Evolutionary conservation across 2,329 filamentous ascomycete genomes (phyloP).

Genomic region (Cadophora sp.): DNA sequence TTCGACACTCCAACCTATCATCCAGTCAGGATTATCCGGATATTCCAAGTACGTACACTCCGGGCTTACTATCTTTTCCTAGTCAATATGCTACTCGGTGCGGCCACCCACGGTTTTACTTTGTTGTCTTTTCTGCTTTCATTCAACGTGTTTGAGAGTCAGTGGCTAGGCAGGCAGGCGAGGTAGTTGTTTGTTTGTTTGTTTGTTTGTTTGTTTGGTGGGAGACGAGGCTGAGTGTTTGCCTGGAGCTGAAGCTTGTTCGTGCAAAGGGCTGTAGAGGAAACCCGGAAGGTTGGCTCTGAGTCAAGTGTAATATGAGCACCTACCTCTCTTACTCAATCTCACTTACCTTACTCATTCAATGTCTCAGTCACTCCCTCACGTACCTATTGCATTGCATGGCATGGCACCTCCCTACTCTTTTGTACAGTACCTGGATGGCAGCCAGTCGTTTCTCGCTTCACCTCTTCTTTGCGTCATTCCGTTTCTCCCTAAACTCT

Average conservation of each 20-base stretch:
- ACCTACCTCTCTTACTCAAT: not conserved
- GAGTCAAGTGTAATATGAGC: not conserved
- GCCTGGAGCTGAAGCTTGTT: not conserved
- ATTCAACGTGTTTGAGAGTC: slow-evolving; percentile 12
- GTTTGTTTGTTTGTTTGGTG: too few species aligned
- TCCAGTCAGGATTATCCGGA: not conserved
- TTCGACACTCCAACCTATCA: not conserved
- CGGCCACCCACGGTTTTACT: slow-evolving; percentile 4
- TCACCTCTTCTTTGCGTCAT: not conserved
- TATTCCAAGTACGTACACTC: slow-evolving; percentile 1
- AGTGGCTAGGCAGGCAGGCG: not conserved
- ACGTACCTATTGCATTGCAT: not conserved
- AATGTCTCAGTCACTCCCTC: too few species aligned
- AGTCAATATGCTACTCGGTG: not conserved
- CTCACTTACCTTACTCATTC: too few species aligned
- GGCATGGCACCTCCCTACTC: not conserved
- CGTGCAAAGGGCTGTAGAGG: not conserved
- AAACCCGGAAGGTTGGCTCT: not conserved
- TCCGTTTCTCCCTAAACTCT: not conserved
- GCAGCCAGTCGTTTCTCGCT: not conserved
- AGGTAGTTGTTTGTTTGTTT: slow-evolving; percentile 1
- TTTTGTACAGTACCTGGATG: not conserved
- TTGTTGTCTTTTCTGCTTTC: not conserved
- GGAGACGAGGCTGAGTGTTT: slow-evolving; percentile 1
- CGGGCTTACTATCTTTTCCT: not conserved